These are phyloP conservation scores for Knoxia roxburghii DNA, from an alignment of 257 asterid genomes.

Conservation along the genomic window DNA sequence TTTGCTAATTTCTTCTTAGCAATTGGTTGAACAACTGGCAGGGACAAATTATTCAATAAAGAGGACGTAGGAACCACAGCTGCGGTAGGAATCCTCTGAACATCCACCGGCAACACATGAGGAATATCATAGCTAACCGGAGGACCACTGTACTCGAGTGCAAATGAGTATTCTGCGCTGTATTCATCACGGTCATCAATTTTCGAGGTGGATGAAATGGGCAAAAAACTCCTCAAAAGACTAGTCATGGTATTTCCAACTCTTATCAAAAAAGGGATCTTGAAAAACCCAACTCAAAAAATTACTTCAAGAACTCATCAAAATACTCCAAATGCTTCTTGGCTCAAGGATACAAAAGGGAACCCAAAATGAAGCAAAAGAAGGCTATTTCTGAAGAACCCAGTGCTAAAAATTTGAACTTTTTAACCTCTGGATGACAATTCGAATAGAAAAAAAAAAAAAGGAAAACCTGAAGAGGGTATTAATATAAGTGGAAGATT, in stretches of 20 bases:
- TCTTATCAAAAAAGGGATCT: slow-evolving; percentile 13
- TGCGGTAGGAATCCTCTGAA: slow-evolving; percentile 75
- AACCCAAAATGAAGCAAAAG: background rate
- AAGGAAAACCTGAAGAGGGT: no score
- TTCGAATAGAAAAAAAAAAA: background rate
- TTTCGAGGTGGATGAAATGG: slow-evolving; percentile 26
- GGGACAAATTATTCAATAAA: slow-evolving; percentile 25
- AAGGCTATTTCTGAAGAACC: slow-evolving; percentile 9
- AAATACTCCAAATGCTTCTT: slow-evolving; percentile 11
- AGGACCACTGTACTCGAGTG: slow-evolving; percentile 82
- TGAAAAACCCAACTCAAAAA: slow-evolving; percentile 4
- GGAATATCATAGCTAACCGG: slow-evolving; percentile 69
- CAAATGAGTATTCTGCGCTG: slow-evolving; percentile 72
- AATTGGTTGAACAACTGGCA: slow-evolving; percentile 84
- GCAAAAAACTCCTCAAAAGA: slow-evolving; percentile 23
- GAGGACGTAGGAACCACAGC: slow-evolving; percentile 38
- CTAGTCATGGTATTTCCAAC: slow-evolving; percentile 22
- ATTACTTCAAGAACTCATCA: slow-evolving; percentile 16
- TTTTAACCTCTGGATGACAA: background rate
- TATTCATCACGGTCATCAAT: slow-evolving; percentile 25
- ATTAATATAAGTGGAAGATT: slow-evolving; percentile 6
- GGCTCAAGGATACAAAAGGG: slow-evolving; percentile 9
- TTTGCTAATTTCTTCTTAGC: slow-evolving; percentile 27
- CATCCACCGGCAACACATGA: slow-evolving; percentile 62
- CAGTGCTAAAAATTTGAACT: slow-evolving; percentile 1